phyloP scores from a whole-genome alignment of 2,329 filamentous ascomycete species.

The Sclerotinia minor region DNA sequence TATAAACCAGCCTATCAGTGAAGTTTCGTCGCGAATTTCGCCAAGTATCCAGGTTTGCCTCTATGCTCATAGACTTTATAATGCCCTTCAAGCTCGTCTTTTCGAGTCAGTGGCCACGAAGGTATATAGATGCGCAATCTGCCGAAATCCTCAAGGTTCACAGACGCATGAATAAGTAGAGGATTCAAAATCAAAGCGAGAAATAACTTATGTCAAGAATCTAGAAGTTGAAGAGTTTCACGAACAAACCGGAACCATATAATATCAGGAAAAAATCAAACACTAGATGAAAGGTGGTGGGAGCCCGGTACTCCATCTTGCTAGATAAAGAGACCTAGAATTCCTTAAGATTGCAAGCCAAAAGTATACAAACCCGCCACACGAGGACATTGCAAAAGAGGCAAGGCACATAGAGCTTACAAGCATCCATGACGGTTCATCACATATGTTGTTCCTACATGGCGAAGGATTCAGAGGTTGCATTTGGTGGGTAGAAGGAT shows the following conservation, averaged over 20 bases:
- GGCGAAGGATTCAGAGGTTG: constrained; percentile 14
- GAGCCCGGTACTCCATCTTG: not conserved
- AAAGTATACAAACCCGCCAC: not conserved
- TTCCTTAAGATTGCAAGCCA: constrained; percentile 2
- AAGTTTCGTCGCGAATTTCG: not conserved
- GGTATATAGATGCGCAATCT: not conserved
- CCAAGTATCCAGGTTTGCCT: not conserved
- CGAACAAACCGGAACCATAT: constrained; percentile 1
- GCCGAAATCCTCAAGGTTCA: not conserved
- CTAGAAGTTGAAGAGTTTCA: not conserved
- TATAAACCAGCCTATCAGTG: not conserved
- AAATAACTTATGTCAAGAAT: not conserved
- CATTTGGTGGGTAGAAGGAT: constrained; percentile 18
- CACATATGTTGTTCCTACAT: constrained; percentile 15
- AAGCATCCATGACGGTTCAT: not conserved
- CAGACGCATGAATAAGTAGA: not conserved
- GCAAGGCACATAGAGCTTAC: not conserved
- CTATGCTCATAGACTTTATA: constrained; percentile 8
- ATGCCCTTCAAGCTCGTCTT: not conserved
- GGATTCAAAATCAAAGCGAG: not conserved
- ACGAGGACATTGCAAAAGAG: not conserved
- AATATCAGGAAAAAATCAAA: not conserved
- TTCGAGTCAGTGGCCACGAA: not conserved
- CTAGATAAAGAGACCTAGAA: constrained; percentile 1
- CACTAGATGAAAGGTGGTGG: not conserved